Base-by-base conservation (phyloP, 441 rosid genomes). In the Aquilaria agallochum region DNA sequence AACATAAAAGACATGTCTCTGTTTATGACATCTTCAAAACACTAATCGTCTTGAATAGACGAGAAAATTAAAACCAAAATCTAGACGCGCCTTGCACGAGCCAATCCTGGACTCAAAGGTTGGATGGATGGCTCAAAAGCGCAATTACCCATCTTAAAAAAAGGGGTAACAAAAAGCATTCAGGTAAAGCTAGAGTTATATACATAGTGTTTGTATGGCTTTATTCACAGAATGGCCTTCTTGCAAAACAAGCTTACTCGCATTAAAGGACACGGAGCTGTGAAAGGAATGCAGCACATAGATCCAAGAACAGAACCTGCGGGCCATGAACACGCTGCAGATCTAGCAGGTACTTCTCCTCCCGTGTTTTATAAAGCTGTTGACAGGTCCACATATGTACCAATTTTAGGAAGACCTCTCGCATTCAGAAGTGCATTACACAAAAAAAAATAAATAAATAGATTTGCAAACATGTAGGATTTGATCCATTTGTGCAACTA, bases 281-380 rank as follows among this genome's bases (percentile, higher is more conserved):
- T 1, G 98, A 88, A 40, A 95, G 97, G 70, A 95, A 95, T 11
- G 97, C 94, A 6, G 99, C 98, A 36, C 99, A 95, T 46, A 95
- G 93, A 74, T 95, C 99, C 83, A 95, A 69, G 80, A 95, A 95
- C 27, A 95, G 91, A 72, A 95, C 82, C 72, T 95, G 96, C n/a
- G 97, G 96, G 3, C 99, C 98, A 56, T 81, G 89, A 65, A 95
- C 95, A 78, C 97, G 82, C 76, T 89, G 98, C 45, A 95, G 83
- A 77, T 95, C 98, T 2, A 95, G 86, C 77, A 95, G 73, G 76
- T 95, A 95, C 75, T 89, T 91, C 71, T 95, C 97, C 51, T 92
- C 93, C 0, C 87, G 87, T 2, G 97, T 86, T 82, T 89, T 95
- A 82, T 89, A 95, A 15, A 95, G 95, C 98, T 95, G 90, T 64